Percentiles rank a stretch among this genome's conserved stretches.
Evolutionary conservation across 148 eudicot species (phyloP).

Genomic region (Fagopyrum homotropicum): DNA sequence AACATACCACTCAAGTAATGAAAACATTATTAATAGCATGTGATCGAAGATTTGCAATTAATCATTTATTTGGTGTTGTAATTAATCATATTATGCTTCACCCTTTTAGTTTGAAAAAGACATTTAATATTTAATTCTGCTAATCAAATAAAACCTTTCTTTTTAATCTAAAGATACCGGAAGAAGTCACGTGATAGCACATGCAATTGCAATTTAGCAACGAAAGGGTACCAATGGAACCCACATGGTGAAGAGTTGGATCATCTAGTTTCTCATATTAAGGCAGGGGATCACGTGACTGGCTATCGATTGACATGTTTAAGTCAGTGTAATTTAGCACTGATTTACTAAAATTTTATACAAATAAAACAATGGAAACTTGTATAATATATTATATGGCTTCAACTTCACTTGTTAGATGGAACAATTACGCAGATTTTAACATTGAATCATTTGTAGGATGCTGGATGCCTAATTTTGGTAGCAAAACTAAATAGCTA

Average conservation of each 20-base stretch:
- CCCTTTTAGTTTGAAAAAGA: no score
- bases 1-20: not conserved
- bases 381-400: no score
- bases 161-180: no score
- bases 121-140: no score
- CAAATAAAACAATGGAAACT: not conserved
- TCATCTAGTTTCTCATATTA: no score
- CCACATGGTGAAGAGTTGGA: not conserved
- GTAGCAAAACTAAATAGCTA: not conserved
- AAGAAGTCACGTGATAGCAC: not conserved
- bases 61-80: not conserved
- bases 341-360: not conserved
- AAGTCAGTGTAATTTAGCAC: no score
- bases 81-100: not conserved
- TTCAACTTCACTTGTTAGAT: not conserved
- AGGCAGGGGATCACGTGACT: not conserved
- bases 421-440: not conserved
- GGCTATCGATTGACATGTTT: not conserved
- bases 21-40: no score
- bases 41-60: no score
- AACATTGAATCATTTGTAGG: not conserved
- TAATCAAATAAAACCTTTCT: no score
- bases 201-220: not conserved
- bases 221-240: constrained; percentile 2
- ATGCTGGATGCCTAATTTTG: not conserved